A percentile compares a stretch with the other conserved stretches of the same genome.
These are phyloP conservation scores for Trichophyton simii DNA, from an alignment of 2,329 filamentous ascomycete genomes.

Conservation along the genomic window DNA sequence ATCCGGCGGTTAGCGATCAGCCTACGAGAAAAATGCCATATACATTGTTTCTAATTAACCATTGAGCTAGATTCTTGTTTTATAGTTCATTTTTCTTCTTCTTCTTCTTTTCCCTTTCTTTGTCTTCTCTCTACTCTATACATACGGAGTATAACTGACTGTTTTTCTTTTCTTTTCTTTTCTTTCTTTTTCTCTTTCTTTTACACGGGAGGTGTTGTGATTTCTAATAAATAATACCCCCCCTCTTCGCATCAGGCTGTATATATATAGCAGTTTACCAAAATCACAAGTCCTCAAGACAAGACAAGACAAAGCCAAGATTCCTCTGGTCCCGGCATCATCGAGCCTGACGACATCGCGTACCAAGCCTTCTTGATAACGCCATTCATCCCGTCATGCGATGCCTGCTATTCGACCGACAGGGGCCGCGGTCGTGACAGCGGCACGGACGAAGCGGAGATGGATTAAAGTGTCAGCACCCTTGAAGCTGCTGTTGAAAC, in stretches of 20 bases:
- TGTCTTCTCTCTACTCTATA: background rate
- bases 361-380: background rate
- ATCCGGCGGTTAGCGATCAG: background rate
- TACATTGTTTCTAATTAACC: background rate
- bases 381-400: background rate
- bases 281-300: background rate
- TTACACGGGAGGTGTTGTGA: background rate
- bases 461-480: background rate
- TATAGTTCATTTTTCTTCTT: background rate
- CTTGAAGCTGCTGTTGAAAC: background rate
- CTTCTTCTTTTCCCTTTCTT: background rate
- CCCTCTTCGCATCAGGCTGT: background rate
- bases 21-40: background rate
- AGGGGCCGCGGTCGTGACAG: background rate
- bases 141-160: background rate
- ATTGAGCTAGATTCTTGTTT: background rate
- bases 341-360: background rate
- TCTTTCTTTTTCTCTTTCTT: background rate
- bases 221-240: background rate
- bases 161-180: background rate
- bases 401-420: too few relatives aligned
- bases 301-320: too few relatives aligned
- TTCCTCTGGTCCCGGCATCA: background rate
- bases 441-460: background rate
- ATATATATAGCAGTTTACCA: background rate